Percentiles rank a stretch among this genome's conserved stretches.
phyloP scores from a whole-genome alignment of 768 basidiomycete genomes.

The Lactarius hatsudake region DNA sequence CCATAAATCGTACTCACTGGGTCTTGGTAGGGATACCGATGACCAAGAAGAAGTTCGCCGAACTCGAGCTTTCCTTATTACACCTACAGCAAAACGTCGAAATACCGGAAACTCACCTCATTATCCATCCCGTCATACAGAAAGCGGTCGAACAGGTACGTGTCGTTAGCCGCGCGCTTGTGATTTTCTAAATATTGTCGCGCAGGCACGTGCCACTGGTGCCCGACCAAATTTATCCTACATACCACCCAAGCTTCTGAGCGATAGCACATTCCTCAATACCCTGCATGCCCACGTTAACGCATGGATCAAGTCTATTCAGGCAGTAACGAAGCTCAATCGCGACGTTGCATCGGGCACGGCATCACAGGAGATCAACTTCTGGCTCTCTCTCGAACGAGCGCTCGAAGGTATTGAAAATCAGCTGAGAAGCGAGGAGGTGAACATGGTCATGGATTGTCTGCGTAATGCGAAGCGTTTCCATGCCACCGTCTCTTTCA shows the following conservation, averaged over 20 bases:
- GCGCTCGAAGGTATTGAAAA: slow-evolving; percentile 91
- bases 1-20: slow-evolving; percentile 1
- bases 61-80: slow-evolving; percentile 88
- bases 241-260: slow-evolving; percentile 69
- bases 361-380: slow-evolving; percentile 98
- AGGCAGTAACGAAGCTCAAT: slow-evolving; percentile 92
- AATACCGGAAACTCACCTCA: slow-evolving; percentile 92
- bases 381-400: slow-evolving; percentile 94
- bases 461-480: slow-evolving; percentile 95
- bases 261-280: slow-evolving; percentile 91
- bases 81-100: slow-evolving; percentile 99
- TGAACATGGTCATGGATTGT: slow-evolving; percentile 90
- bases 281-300: slow-evolving; percentile 92
- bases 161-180: neutral
- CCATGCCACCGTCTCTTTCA: slow-evolving; percentile 95
- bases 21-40: slow-evolving; percentile 73
- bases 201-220: slow-evolving; percentile 46
- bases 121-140: slow-evolving; percentile 88
- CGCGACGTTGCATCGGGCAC: slow-evolving; percentile 93
- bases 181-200: neutral
- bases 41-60: slow-evolving; percentile 99
- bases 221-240: slow-evolving; percentile 72
- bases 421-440: slow-evolving; percentile 89
- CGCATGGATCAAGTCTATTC: slow-evolving; percentile 97
- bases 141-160: slow-evolving; percentile 70